Evolutionary conservation across 768 basidiomycete genomes (phyloP), one percentile per base, ranked within the genome.

Genomic region (Pleurotus pulmonarius): DNA sequence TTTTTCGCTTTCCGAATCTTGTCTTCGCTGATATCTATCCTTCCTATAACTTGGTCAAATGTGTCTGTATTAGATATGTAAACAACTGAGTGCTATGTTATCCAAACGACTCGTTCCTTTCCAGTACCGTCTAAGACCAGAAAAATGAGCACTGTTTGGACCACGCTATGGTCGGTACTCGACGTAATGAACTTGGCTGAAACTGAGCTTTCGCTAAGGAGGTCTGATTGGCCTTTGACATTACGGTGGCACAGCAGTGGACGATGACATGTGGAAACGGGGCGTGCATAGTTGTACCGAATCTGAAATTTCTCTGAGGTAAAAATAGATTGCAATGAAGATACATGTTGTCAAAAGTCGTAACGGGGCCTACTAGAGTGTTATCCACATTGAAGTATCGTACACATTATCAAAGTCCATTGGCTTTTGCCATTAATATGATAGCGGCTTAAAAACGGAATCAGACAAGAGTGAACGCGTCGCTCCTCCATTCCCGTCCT

Each of bases 401-500:
- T 16, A 29, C 16, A 3, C 34, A n/a, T 38, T 34, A 37, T 51
- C 7, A 0, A 20, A 25, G 2, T 16, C 25, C 18, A 13, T 24
- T 18, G 6, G 24, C 13, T 18, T 5, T n/a, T 46, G n/a, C 4
- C n/a, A 46, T 12, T 12, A 18, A 46, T 15, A 24, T 5, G 22
- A 20, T 18, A 47, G 7, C 46, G 22, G 25, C n/a, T n/a, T n/a
- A n/a, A n/a, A n/a, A n/a, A n/a, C n/a, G n/a, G n/a, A n/a, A 24
- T 24, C 16, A 45, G 44, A 45, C 16, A 18, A 45, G 8, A 22
- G 61, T 61, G 37, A 55, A 77, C 72, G 75, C 77, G 57, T 75
- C 73, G 46, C 70, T 72, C 60, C 68, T 71, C 77, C 76, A 77
- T 51, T 72, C 70, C 0, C 70, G 64, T 0, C 71, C 71, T 24